phyloP scores from a whole-genome alignment of 768 basidiomycete genomes.

The Tubosaeta sp. region DNA sequence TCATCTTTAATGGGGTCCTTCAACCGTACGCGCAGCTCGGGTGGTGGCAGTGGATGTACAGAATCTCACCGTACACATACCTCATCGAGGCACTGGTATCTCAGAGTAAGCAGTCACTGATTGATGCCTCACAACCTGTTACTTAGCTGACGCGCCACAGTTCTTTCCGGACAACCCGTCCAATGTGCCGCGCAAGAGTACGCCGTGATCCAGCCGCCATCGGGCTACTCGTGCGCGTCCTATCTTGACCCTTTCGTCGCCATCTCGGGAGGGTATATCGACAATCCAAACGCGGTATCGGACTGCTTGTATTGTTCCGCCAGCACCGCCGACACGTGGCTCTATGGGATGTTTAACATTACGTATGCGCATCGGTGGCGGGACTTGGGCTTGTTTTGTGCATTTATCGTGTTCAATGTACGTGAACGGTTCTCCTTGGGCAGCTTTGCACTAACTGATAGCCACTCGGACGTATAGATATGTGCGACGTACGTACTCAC shows the following conservation, averaged over 20 bases:
- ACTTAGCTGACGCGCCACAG: conserved; percentile 31
- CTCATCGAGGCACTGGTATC: conserved; percentile 46
- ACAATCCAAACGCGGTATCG: conserved; percentile 34
- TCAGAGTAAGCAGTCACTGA: conserved; percentile 34
- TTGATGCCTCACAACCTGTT: background rate
- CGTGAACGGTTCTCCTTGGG: conserved; percentile 11
- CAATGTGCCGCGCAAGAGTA: conserved; percentile 58
- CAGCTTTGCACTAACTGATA: background rate
- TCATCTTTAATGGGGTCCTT: conserved; percentile 67
- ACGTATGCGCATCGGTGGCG: conserved; percentile 49
- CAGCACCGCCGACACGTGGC: conserved; percentile 54
- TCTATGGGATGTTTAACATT: conserved; percentile 48
- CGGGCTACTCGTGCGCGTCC: conserved; percentile 41
- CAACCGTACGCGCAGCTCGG: conserved; percentile 61
- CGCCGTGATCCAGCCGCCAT: conserved; percentile 47
- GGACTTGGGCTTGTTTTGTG: conserved; percentile 43
- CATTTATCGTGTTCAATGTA: conserved; percentile 42
- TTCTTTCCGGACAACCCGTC: conserved; percentile 46
- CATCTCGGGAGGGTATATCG: conserved; percentile 43
- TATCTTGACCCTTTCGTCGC: conserved; percentile 43
- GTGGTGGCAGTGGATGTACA: conserved; percentile 75
- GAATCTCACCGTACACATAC: conserved; percentile 51
- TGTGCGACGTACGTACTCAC: conserved; percentile 47
- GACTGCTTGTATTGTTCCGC: conserved; percentile 54
- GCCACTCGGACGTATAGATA: conserved; percentile 30